A percentile compares a stretch with the other conserved stretches of the same genome.
These are phyloP conservation scores for Epichloe brachyelytri DNA, from an alignment of 2,329 filamentous ascomycete genomes.

Conservation along the genomic window DNA sequence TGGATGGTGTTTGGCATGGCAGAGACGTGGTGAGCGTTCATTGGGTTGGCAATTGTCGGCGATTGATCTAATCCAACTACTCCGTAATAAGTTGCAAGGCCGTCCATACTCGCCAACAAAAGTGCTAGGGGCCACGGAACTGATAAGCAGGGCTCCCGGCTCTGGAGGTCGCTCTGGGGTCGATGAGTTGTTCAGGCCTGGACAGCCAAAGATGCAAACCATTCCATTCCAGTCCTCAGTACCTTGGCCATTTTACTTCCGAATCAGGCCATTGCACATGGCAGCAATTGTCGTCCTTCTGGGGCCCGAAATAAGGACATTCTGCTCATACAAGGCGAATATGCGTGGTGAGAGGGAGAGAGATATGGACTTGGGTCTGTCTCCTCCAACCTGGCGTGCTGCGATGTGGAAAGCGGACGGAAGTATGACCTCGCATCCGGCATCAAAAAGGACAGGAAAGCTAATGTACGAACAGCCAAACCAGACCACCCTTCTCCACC, in stretches of 20 bases:
- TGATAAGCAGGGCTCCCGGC: slow-evolving; percentile 4
- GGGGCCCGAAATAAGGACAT: too few species aligned
- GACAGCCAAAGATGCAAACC: not conserved
- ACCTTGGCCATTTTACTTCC: not conserved
- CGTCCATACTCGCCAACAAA: not conserved
- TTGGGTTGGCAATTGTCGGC: slow-evolving; percentile 15
- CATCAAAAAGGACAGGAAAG: slow-evolving; percentile 18
- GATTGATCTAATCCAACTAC: not conserved
- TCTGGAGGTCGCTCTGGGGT: not conserved
- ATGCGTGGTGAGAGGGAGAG: not conserved
- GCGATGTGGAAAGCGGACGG: slow-evolving; percentile 9
- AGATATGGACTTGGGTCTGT: not conserved
- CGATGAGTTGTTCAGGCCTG: slow-evolving; percentile 3
- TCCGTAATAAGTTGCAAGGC: not conserved
- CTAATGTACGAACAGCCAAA: slow-evolving; percentile 20
- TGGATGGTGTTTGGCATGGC: slow-evolving; percentile 18
- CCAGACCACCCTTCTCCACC: slow-evolving; percentile 11
- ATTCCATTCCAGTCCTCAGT: not conserved
- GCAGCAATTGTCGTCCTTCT: not conserved
- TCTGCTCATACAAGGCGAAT: too few species aligned
- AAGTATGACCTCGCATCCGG: slow-evolving; percentile 13
- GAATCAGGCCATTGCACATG: not conserved
- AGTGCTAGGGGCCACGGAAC: slow-evolving; percentile 1
- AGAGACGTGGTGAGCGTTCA: slow-evolving; percentile 24
- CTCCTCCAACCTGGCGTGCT: slow-evolving; percentile 3